These are phyloP conservation scores for Prasinococcaceae sp. DNA, from an alignment of 139 green algal genomes.

Conservation along the genomic window DNA sequence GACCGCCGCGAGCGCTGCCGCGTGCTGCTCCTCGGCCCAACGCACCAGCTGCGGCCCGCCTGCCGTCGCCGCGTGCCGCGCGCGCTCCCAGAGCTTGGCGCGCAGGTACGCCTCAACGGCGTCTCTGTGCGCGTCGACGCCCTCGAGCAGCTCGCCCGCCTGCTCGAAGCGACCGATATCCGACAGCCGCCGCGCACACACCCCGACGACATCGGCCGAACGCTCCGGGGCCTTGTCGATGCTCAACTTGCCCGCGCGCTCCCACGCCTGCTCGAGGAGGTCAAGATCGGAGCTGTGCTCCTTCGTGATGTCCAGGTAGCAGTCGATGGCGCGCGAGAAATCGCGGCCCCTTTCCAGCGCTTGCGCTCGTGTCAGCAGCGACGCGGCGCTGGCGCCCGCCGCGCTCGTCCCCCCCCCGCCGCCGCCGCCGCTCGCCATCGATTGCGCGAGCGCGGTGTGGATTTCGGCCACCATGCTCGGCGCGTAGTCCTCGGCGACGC, in stretches of 20 bases:
- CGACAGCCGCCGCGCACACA: conserved; percentile 36
- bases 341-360: conserved; percentile 29
- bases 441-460: conserved; percentile 20
- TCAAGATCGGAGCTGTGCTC: conserved; percentile 32
- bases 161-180: conserved; percentile 35
- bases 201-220: conserved; percentile 40
- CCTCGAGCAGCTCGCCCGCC: conserved; percentile 45
- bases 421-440: not conserved
- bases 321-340: conserved; percentile 56
- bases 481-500: conserved; percentile 59
- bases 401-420: not conserved
- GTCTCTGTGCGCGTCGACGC: conserved; percentile 38
- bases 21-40: conserved; percentile 50
- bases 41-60: conserved; percentile 21
- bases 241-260: conserved; percentile 38
- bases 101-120: conserved; percentile 36
- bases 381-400: not conserved
- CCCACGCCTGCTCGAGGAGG: conserved; percentile 36
- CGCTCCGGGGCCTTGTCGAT: conserved; percentile 44
- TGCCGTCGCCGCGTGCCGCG: conserved; percentile 4
- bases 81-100: conserved; percentile 40
- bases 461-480: conserved; percentile 41
- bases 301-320: conserved; percentile 44
- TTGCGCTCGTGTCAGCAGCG: conserved; percentile 5
- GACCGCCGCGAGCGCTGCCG: conserved; percentile 28